Base-by-base conservation (phyloP, 1,139 yeast genomes). In the Debaryomycetaceae sp. region DNA sequence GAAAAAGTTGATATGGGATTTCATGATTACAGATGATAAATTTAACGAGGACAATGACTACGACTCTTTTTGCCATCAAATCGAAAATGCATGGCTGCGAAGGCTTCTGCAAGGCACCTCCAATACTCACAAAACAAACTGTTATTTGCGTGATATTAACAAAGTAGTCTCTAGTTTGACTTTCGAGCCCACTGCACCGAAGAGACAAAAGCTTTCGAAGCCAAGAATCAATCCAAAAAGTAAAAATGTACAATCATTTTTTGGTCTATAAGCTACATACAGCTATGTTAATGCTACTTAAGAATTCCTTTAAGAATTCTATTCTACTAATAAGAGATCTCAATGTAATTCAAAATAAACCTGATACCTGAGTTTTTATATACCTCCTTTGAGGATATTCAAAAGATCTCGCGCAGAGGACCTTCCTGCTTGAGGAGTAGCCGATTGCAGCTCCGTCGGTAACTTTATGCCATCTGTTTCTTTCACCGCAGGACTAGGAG, bases 1-100 rank as follows among this genome's bases (percentile, higher is more conserved):
- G 29, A 35, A 40, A 9, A 34, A 31, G 4, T 31, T 43, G 5
- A 35, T 58, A 6, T 39, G 56, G 4, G 68, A 63, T 42, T 35
- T 63, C 8, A 50, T 58, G 58, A 26, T 61, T 30, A 53, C 35
- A 17, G 29, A 18, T 17, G 19, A 38, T 7, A n/a, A 11, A 3
- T 22, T 22, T 11, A 28, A 34, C 45, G 41, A 15, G 6, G 15
- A 8, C 15, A n/a, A 4, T 3, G 19, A 34, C 17, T 22, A 24
- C 26, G 14, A 24, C 13, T 5, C 17, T 5, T n/a, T n/a, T n/a
- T n/a, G n/a, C n/a, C 13, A 18, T 6, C 24, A 34, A 28, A 24
- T 34, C 3, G 13, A n/a, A 9, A 14, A 34, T 34, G 19, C 26
- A 7, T 34, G 36, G 36, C 6, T 15, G n/a, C 22, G 29, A 19